Base-by-base conservation (phyloP, 176 grass and related monocot species). In the Rhynchospora tenuis region DNA sequence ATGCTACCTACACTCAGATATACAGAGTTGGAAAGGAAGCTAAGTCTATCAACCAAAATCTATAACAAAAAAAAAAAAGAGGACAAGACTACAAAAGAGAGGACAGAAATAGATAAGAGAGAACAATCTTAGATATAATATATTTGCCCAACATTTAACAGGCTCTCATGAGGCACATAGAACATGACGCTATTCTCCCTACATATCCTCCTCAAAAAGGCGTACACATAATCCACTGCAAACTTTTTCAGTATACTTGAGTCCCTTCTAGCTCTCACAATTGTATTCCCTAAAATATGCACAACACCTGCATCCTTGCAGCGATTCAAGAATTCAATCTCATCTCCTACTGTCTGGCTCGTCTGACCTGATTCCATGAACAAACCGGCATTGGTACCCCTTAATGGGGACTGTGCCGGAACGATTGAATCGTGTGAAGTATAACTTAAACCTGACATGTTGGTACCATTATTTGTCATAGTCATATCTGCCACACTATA, bases 151-250 rank as follows among this genome's bases (percentile, higher is more conserved):
- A 99, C 96, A 33, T 99, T 99, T 22, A 99, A 88, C 45, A 99
- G 83, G 83, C 89, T 92, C 91, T 95, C 96, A 68, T 95, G 96
- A 11, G 96, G 91, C 73, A 98, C 55, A 71, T 98, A 91, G 83
- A 99, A 99, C 12, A 99, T 88, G 59, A 93, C 93, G 58, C 93
- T 99, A 84, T 99, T 95, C 81, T 99, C 96, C 83, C 96, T 86
- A 87, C 96, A 99, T 23, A 99, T 81, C 85, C 89, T 89, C 91
- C 93, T 68, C 64, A 99, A 86, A 85, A 95, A 95, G 6, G 96
- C 93, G 87, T 95, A 99, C 42, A 99, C 84, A 84, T 92, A 96
- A 73, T 99, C 85, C 9, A 99, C 89, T 0, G 89, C 82, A 6
- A 99, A 1, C 88, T 59, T 99, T 87, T 99, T 99, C 10, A 95